Evolutionary conservation across 345 rosid species (phyloP), one percentile per base, ranked within the genome.

Genomic region (Acer yangbiense): DNA sequence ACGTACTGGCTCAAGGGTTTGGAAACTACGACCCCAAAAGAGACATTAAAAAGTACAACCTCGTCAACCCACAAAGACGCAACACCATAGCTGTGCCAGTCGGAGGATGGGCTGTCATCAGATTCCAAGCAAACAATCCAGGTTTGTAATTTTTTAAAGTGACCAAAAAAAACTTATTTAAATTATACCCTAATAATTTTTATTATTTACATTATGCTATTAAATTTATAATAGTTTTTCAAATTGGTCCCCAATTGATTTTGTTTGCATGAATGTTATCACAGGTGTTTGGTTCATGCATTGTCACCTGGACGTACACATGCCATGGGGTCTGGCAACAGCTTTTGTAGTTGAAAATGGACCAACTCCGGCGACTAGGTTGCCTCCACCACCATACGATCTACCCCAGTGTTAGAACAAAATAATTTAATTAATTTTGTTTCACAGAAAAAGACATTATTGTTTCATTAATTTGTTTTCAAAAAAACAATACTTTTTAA

Each of bases 1-100:
- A 92, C 65, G 92, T 96, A 0, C 3, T 96, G 81, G 97, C 94
- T 72, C 98, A 92, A 80, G 99, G 97, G 17, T 96, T 96, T 66
- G 99, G 99, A 35, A 94, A 91, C 69, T 96, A 82, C 72, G 77
- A 96, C 82, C 77, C 86, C 1, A 55, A 13, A 7, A 87, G 66
- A 2, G 93, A 87, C 60, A 63, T 81, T 0, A 85, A 80, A 61
- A 94, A 85, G 74, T 87, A 87, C 78, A 96, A 96, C 76, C 74
- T 90, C 8, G 70, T 80, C 9, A 75, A 94, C 75, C 94, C 99
- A n/a, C 94, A 86, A 55, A 43, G 75, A 1, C 94, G 94, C 0
- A 92, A 91, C 87, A 94, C 99, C 18, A 73, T 96, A 39, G 95
- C 76, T 0, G 97, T 92, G 3, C 99, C 99, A 0, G 91, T 83